These are phyloP conservation scores for Diaporthe sp. DNA, from an alignment of 2,329 filamentous ascomycete species.

Conservation along the genomic window DNA sequence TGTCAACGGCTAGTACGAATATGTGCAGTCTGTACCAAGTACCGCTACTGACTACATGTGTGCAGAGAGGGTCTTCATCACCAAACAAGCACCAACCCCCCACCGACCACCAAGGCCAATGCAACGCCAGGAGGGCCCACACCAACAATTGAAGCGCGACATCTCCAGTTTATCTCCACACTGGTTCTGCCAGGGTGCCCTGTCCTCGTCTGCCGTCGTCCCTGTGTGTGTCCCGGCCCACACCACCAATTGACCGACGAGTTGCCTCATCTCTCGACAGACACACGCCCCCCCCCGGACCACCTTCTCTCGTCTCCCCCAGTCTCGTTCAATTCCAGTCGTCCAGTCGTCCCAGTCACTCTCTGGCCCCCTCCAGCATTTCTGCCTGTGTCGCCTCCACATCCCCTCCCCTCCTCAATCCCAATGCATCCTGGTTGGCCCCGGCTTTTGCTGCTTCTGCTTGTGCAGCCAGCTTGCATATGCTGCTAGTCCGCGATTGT, in stretches of 20 bases:
- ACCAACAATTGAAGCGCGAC: slow-evolving; percentile 17
- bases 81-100: slow-evolving; percentile 20
- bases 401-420: neutral
- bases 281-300: slow-evolving; percentile 26
- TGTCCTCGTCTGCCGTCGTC: slow-evolving; percentile 30
- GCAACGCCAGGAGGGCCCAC: slow-evolving; percentile 1
- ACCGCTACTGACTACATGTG: neutral
- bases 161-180: slow-evolving; percentile 35
- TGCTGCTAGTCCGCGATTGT: slow-evolving; percentile 34
- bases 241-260: slow-evolving; percentile 29
- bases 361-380: slow-evolving; percentile 5
- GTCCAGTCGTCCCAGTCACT: neutral
- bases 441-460: slow-evolving; percentile 37
- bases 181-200: slow-evolving; percentile 4
- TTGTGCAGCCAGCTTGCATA: slow-evolving; percentile 30
- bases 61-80: slow-evolving; percentile 21
- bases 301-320: neutral
- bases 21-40: slow-evolving; percentile 4
- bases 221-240: slow-evolving; percentile 27
- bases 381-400: slow-evolving; percentile 11
- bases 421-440: slow-evolving; percentile 14
- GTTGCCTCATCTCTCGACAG: slow-evolving; percentile 35
- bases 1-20: neutral
- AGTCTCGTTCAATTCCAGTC: neutral
- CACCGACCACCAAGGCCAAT: slow-evolving; percentile 22